phyloP scores from a whole-genome alignment of 2,329 filamentous ascomycete species.

The Colletotrichum horii region DNA sequence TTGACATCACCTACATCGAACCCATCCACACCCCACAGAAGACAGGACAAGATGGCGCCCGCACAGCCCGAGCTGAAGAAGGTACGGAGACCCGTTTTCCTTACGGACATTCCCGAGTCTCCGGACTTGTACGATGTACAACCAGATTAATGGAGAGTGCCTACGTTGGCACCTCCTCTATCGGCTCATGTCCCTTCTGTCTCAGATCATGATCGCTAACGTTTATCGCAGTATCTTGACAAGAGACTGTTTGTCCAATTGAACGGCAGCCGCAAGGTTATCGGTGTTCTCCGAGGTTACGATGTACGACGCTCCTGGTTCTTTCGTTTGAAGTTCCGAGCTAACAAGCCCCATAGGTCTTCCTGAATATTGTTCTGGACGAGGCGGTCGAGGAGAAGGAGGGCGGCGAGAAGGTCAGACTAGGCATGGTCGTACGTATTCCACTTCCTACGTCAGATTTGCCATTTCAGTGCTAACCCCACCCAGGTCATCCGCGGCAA shows the following conservation, averaged over 20 bases:
- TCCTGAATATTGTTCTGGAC: slow-evolving; percentile 97
- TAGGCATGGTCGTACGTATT: slow-evolving; percentile 86
- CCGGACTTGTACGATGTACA: slow-evolving; percentile 16
- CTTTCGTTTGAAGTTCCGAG: background rate
- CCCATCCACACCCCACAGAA: background rate
- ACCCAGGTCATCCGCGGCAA: slow-evolving; percentile 90
- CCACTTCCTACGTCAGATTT: background rate
- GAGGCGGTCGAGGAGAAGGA: slow-evolving; percentile 95
- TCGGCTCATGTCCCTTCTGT: background rate
- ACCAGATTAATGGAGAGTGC: background rate
- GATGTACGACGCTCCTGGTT: slow-evolving; percentile 69
- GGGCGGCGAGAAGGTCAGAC: slow-evolving; percentile 84
- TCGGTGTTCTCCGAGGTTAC: slow-evolving; percentile 92
- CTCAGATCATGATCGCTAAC: background rate
- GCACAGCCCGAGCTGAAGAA: slow-evolving; percentile 99
- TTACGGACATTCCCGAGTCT: slow-evolving; percentile 15
- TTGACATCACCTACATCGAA: background rate
- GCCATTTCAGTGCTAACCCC: slow-evolving; percentile 28
- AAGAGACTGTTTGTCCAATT: slow-evolving; percentile 98
- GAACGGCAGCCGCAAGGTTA: slow-evolving; percentile 96
- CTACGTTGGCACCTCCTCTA: background rate
- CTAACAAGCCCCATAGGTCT: slow-evolving; percentile 70
- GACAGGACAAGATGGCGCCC: slow-evolving; percentile 89
- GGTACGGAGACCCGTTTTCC: slow-evolving; percentile 55
- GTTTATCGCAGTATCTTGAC: slow-evolving; percentile 82